Evolutionary conservation across 345 rosid species (phyloP), one percentile per base, ranked within the genome.

Genomic region (Euclidium syriacum): DNA sequence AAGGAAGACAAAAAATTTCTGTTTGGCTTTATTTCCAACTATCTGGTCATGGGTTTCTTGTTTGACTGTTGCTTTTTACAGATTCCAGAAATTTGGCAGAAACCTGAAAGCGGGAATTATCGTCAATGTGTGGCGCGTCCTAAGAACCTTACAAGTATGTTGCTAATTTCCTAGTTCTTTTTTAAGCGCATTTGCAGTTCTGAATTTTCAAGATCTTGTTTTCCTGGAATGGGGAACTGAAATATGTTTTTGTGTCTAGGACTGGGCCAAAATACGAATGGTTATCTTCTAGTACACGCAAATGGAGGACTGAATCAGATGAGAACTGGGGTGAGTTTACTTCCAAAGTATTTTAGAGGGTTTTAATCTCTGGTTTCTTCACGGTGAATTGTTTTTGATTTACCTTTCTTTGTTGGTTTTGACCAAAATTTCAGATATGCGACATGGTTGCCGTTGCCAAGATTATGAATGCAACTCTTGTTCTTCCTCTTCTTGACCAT

Each of bases 231-330:
- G 46, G 17, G 6, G 15, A 32, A 34, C 61, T 60, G 56, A 54
- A 25, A 14, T 52, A 33, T 52, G 14, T 53, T 15, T 20, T 38
- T 12, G 5, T 12, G 5, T 79, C 24, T 51, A 86, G 83, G 78
- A 22, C 66, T 43, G 4, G 52, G 44, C 26, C 55, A 44, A 6
- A 76, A 76, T 19, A 80, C 98, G 25, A 90, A 88, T 64, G 97
- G 99, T 1, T 95, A 86, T 70, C 83, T 95, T 62, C 39, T 95
- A 19, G 95, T 88, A 70, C 96, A 90, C 62, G 97, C 99, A 5
- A 95, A 90, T 55, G 99, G 97, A 27, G 99, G 99, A 70, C 57
- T 95, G 78, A 95, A 95, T 81, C 99, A 95, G 81, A 95, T 95
- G 99, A 87, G 98, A 81, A 85, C 96, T n/a, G 98, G 98, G 42